Conservation (phyloP, 2,329 filamentous ascomycete genomes). For the Trichophaea hybrida region DNA sequence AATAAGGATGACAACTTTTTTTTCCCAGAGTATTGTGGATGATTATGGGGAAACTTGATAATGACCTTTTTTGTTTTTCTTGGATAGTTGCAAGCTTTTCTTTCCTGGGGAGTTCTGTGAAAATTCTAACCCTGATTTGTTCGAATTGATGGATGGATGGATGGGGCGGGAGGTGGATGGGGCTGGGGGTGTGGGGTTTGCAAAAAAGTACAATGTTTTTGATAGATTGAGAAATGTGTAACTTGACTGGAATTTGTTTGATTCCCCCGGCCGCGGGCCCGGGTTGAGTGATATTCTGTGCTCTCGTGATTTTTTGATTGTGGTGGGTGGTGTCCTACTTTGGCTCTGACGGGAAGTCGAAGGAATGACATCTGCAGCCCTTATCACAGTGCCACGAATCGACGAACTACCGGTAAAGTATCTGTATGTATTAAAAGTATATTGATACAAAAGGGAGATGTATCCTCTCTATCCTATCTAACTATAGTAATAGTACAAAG, state of each 20-base stretch:
- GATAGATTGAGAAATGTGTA: background rate
- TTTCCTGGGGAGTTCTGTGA: background rate
- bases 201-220: background rate
- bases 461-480: background rate
- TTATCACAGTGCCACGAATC: too few relatives aligned
- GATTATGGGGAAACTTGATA: background rate
- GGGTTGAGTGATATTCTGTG: background rate
- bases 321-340: too few relatives aligned
- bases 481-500: background rate
- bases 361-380: too few relatives aligned
- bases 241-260: background rate
- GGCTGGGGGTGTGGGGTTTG: background rate
- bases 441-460: background rate
- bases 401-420: too few relatives aligned
- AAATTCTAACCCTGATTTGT: background rate
- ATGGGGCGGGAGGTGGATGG: background rate
- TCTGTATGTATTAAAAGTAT: background rate
- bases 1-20: too few relatives aligned
- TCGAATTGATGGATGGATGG: too few relatives aligned
- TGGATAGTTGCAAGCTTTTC: background rate
- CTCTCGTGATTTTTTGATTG: too few relatives aligned
- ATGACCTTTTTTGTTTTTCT: background rate
- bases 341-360: too few relatives aligned
- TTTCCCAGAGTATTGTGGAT: too few relatives aligned
- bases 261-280: background rate